These are phyloP conservation scores for Medicago truncatula DNA, from an alignment of 306 rosid genomes.

Conservation along the genomic window MtrunA17r5.0-ANR NC_053048.1:10987001-10987500, in stretches of 20 bases:
- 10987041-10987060: too few species aligned
- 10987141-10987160: constrained; percentile 10
- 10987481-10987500: constrained; percentile 51
- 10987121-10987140: neutral
- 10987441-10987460: constrained; percentile 11
- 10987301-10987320: constrained; percentile 17
- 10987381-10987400: constrained; percentile 24
- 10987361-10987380: constrained; percentile 31
- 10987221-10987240: too few species aligned
- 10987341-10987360: constrained; percentile 36
- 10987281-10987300: constrained; percentile 9
- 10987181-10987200: neutral
- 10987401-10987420: constrained; percentile 13
- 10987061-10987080: too few species aligned
- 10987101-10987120: too few species aligned
- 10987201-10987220: neutral
- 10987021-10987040: too few species aligned
- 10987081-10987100: too few species aligned
- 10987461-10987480: constrained; percentile 21
- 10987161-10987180: constrained; percentile 6
- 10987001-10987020: too few species aligned
- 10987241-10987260: constrained; percentile 3
- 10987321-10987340: constrained; percentile 16
- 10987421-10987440: neutral
- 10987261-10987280: constrained; percentile 9